phyloP scores from a whole-genome alignment of 495 filamentous ascomycete genomes.

The Beverwykella pulmonaria region DNA sequence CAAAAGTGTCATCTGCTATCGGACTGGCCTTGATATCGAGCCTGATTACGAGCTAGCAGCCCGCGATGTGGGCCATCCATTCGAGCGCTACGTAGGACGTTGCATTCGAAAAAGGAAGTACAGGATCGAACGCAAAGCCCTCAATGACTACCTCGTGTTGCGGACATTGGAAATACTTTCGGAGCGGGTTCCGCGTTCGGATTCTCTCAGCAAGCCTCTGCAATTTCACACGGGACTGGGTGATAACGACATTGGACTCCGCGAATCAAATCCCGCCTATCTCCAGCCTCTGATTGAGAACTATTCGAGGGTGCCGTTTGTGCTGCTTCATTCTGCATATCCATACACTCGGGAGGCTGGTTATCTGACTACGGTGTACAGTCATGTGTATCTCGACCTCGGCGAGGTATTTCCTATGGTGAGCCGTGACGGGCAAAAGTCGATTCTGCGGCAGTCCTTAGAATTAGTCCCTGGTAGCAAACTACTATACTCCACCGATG shows the following conservation, averaged over 20 bases:
- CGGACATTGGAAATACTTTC: constrained; percentile 50
- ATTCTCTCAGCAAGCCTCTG: constrained; percentile 62
- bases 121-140: constrained; percentile 62
- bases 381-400: constrained; percentile 83
- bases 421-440: constrained; percentile 77
- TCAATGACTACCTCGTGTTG: constrained; percentile 70
- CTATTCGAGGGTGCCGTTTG: constrained; percentile 70
- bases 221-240: constrained; percentile 89
- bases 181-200: constrained; percentile 37
- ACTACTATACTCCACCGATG: constrained; percentile 83
- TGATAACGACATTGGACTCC: constrained; percentile 76
- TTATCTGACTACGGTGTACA: constrained; percentile 78
- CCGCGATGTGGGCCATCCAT: constrained; percentile 32
- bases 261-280: constrained; percentile 72
- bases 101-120: constrained; percentile 45
- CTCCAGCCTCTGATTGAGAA: constrained; percentile 72
- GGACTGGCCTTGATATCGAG: constrained; percentile 68
- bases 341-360: constrained; percentile 82
- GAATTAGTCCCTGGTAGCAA: constrained; percentile 78
- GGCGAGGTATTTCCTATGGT: constrained; percentile 85
- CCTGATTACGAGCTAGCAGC: constrained; percentile 37
- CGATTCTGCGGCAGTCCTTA: constrained; percentile 70
- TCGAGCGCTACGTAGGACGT: constrained; percentile 38
- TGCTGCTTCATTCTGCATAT: constrained; percentile 82
- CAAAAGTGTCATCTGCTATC: constrained; percentile 84